Evolutionary conservation across 2,329 filamentous ascomycete species (phyloP), one percentile per base, ranked within the genome.

Genomic region (Aspergillus piperis): DNA sequence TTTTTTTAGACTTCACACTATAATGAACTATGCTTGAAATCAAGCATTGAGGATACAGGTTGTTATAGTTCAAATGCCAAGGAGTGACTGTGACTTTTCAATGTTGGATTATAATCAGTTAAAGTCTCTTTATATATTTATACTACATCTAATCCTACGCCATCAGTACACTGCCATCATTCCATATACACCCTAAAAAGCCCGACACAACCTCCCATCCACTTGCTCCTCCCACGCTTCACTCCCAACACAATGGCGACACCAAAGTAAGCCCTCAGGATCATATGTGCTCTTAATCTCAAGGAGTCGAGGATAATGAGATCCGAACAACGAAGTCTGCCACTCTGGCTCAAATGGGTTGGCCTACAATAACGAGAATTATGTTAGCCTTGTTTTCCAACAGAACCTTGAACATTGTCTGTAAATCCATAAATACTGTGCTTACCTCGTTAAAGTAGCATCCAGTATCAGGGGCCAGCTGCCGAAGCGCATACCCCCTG

Each of bases 391-490:
- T 5, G 5, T 2, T 25, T 8, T 8, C 25, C 25, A 25, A 25
- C 25, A 25, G 1, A 2, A 25, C 2, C 6, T 25, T 25, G 7
- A 8, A 25, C 25, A 7, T 25, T 25, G 7, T 8, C 6, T 25
- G 7, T 25, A 25, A 25, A 25, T 23, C 5, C 23, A 6, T 23
- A 25, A 25, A 25, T 8, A 8, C 1, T 11, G 13, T 3, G 3
- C 39, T 51, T 54, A 64, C 70, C 61, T 73, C 72, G 44, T 72
- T 73, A n/a, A 70, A 50, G 50, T 73, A 74, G 8, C 69, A 71
- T 3, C 70, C 71, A n/a, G 65, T 66, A 49, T 67, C 58, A 13
- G 70, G 64, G 1, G 64, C 64, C 17, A 69, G 62, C 42, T 62
- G 62, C 38, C 68, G 64, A 8, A 73, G 58, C 2, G 64, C 64